phyloP scores from a whole-genome alignment of 768 basidiomycete species.

The Royoungia palumana region DNA sequence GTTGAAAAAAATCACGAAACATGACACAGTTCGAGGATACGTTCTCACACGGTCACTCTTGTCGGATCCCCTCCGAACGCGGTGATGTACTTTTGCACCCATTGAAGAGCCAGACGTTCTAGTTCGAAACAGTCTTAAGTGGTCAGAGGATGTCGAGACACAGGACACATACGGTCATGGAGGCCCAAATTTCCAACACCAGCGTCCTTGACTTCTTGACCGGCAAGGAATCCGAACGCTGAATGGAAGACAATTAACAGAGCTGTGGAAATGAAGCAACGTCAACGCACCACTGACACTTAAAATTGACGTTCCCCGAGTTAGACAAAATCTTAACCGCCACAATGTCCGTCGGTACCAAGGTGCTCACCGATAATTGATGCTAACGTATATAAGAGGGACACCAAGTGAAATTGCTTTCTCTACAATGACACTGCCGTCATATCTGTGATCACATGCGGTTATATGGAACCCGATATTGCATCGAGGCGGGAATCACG shows the following conservation, averaged over 20 bases:
- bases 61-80: slow-evolving; percentile 57
- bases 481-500: too few species aligned
- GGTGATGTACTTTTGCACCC: slow-evolving; percentile 59
- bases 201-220: slow-evolving; percentile 34
- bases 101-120: slow-evolving; percentile 41
- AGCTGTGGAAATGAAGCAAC: too few species aligned
- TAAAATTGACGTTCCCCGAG: background rate
- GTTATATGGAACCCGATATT: too few species aligned
- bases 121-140: background rate
- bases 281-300: slow-evolving; percentile 12
- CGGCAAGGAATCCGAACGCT: slow-evolving; percentile 42
- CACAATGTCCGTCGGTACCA: background rate
- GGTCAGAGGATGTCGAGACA: background rate
- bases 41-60: slow-evolving; percentile 34
- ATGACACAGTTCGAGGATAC: background rate
- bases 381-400: slow-evolving; percentile 36
- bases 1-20: too few species aligned
- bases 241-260: background rate
- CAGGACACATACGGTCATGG: slow-evolving; percentile 36
- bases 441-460: background rate
- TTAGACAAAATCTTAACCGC: background rate
- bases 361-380: slow-evolving; percentile 39
- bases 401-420: slow-evolving; percentile 29
- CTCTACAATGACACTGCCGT: slow-evolving; percentile 23
- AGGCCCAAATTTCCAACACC: slow-evolving; percentile 49